Conservation (phyloP, 495 filamentous ascomycete genomes). For the Xylaria telfairii region DNA sequence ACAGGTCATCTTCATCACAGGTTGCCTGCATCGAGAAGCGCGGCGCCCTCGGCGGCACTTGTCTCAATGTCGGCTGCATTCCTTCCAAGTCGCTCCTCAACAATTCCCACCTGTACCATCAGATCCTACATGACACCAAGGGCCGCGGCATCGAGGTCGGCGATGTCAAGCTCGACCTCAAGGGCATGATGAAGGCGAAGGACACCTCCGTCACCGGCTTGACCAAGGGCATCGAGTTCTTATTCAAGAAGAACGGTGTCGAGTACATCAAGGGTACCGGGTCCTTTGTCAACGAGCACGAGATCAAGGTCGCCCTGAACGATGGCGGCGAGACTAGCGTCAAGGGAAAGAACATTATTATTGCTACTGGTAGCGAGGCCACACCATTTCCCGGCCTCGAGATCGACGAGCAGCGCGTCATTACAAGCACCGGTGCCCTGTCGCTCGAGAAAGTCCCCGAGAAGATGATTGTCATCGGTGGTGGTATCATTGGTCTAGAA, state of each 20-base stretch:
- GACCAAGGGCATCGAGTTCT: slow-evolving; percentile 96
- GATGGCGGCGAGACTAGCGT: slow-evolving; percentile 88
- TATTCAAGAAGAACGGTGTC: slow-evolving; percentile 98
- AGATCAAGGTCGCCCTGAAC: slow-evolving; percentile 84
- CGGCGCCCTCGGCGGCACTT: slow-evolving; percentile 92
- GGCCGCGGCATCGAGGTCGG: slow-evolving; percentile 92
- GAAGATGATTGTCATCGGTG: slow-evolving; percentile 97
- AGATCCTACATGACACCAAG: slow-evolving; percentile 96
- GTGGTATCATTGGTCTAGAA: slow-evolving; percentile 98
- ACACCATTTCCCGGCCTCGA: slow-evolving; percentile 96
- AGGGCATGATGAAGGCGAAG: slow-evolving; percentile 97
- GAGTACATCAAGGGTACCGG: slow-evolving; percentile 95
- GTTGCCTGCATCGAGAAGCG: slow-evolving; percentile 99
- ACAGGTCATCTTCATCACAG: slow-evolving; percentile 52
- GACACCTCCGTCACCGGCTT: slow-evolving; percentile 85
- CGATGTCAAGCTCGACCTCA: slow-evolving; percentile 93
- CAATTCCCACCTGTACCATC: slow-evolving; percentile 99
- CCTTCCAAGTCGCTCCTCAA: slow-evolving; percentile 99
- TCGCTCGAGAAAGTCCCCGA: slow-evolving; percentile 88
- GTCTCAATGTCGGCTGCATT: slow-evolving; percentile 98
- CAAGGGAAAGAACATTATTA: slow-evolving; percentile 93
- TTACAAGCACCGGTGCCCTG: slow-evolving; percentile 95
- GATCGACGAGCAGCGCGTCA: slow-evolving; percentile 95
- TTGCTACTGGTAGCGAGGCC: slow-evolving; percentile 91
- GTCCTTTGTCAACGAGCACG: slow-evolving; percentile 86